Conservation (phyloP, 1,284 basidiomycete genomes). For the Ustilago loliicola region DNA sequence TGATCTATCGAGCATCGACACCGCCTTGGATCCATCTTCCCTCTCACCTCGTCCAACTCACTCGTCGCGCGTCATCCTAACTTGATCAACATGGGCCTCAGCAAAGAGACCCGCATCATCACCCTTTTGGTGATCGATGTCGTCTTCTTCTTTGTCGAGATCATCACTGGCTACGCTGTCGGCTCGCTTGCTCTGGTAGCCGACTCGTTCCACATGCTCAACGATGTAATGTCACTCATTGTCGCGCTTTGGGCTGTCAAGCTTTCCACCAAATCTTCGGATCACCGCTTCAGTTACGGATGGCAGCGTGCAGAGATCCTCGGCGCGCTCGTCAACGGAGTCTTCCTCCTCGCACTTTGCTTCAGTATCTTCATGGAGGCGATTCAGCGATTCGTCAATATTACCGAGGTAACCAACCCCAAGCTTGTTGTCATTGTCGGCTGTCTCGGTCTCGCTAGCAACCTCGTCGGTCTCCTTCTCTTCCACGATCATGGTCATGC, state of each 20-base stretch:
- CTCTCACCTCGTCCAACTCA: background rate
- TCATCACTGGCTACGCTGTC: conserved; percentile 87
- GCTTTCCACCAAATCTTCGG: conserved; percentile 71
- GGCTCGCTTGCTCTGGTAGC: conserved; percentile 95
- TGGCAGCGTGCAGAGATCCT: conserved; percentile 99
- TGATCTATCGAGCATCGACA: conserved; percentile 2
- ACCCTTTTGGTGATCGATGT: conserved; percentile 87
- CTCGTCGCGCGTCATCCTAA: background rate
- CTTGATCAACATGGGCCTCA: conserved; percentile 27
- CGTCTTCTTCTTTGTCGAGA: conserved; percentile 91
- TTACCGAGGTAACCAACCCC: conserved; percentile 83
- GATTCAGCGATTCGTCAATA: conserved; percentile 85
- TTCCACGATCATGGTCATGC: conserved; percentile 79
- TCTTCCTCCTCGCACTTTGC: conserved; percentile 94
- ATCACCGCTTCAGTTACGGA: conserved; percentile 84
- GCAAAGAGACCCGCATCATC: conserved; percentile 71
- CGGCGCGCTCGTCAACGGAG: conserved; percentile 85
- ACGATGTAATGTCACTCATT: conserved; percentile 85
- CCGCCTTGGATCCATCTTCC: background rate
- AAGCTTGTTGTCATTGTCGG: conserved; percentile 91
- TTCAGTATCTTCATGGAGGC: conserved; percentile 96
- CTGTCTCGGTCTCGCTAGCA: conserved; percentile 87
- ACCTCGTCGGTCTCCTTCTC: conserved; percentile 91
- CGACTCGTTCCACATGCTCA: conserved; percentile 96
- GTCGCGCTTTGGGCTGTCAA: conserved; percentile 98